A percentile compares a stretch with the other conserved stretches of the same genome.
phyloP scores from a whole-genome alignment of 768 basidiomycete genomes.

The Boletus coccyginus region DNA sequence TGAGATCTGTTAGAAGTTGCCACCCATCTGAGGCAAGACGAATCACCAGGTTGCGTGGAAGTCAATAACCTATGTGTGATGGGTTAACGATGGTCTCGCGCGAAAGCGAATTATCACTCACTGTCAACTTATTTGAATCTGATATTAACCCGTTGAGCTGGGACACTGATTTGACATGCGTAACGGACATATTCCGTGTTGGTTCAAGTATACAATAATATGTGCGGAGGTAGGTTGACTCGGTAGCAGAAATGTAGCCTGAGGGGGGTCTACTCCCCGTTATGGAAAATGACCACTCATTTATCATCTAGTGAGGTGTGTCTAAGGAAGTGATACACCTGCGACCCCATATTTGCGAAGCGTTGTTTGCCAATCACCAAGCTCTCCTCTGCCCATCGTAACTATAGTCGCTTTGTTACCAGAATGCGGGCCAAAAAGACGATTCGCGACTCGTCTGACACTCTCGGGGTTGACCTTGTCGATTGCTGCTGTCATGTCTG shows the following conservation, averaged over 20 bases:
- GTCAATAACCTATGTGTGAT: slow-evolving; percentile 66
- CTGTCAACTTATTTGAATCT: slow-evolving; percentile 63
- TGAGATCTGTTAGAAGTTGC: slow-evolving; percentile 5
- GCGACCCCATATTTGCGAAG: slow-evolving; percentile 72
- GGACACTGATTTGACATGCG: slow-evolving; percentile 58
- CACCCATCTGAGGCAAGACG: slow-evolving; percentile 1
- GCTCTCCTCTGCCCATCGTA: slow-evolving; percentile 77
- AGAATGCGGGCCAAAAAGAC: slow-evolving; percentile 66
- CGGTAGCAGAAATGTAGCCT: no score
- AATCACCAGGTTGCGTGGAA: slow-evolving; percentile 81
- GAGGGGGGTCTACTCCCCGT: no score
- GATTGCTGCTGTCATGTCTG: slow-evolving; percentile 88
- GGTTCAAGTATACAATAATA: neutral
- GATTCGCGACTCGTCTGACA: slow-evolving; percentile 70
- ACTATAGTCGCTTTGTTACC: slow-evolving; percentile 75
- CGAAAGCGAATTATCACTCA: slow-evolving; percentile 27
- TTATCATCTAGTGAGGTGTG: neutral
- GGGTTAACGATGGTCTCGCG: neutral
- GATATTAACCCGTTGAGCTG: slow-evolving; percentile 60
- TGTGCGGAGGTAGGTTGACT: no score
- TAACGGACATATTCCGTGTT: slow-evolving; percentile 49
- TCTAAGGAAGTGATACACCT: neutral
- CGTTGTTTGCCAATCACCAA: slow-evolving; percentile 60
- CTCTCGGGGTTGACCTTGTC: slow-evolving; percentile 70
- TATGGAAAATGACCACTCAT: no score